Evolutionary conservation across 176 grass and related monocot genomes (phyloP).

Genomic region (Puccinellia tenuiflora): DNA sequence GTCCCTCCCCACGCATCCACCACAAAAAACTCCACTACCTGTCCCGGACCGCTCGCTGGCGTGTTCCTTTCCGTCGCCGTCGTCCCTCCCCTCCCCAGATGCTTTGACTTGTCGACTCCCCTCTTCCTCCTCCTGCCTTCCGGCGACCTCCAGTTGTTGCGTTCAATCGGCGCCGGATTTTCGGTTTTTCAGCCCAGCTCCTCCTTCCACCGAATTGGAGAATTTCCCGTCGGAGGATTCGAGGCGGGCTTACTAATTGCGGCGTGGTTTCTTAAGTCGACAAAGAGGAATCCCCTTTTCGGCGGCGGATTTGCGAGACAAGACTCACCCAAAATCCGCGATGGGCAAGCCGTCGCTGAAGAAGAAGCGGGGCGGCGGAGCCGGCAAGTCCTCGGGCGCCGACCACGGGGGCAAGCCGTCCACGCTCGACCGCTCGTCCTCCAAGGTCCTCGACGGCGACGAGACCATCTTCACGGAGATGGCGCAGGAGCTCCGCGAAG

Average conservation of each 20-base stretch:
- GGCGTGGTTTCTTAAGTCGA: neutral
- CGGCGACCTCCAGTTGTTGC: no score
- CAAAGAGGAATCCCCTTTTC: neutral
- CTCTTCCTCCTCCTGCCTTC: neutral
- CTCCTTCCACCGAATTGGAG: neutral
- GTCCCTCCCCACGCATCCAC: neutral
- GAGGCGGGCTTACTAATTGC: neutral
- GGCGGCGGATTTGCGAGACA: neutral
- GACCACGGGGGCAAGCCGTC: constrained; percentile 25
- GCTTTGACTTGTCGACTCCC: neutral
- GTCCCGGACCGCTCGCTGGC: neutral
- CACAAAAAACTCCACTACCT: neutral
- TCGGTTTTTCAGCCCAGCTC: neutral
- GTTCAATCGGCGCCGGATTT: neutral
- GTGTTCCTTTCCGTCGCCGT: neutral
- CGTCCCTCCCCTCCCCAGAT: neutral
- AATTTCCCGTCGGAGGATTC: neutral
- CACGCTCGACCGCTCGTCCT: constrained; percentile 33
- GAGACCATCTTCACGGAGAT: constrained; percentile 67
- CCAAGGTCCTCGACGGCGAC: constrained; percentile 78
- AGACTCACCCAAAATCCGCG: neutral
- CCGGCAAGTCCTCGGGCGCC: constrained; percentile 21
- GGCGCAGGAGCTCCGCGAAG: constrained; percentile 65
- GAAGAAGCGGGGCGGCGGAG: constrained; percentile 48
- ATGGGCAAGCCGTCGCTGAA: constrained; percentile 87